These are phyloP conservation scores for Lachnellula subtilissima DNA, from an alignment of 2,329 filamentous ascomycete genomes.

Conservation along the genomic window DNA sequence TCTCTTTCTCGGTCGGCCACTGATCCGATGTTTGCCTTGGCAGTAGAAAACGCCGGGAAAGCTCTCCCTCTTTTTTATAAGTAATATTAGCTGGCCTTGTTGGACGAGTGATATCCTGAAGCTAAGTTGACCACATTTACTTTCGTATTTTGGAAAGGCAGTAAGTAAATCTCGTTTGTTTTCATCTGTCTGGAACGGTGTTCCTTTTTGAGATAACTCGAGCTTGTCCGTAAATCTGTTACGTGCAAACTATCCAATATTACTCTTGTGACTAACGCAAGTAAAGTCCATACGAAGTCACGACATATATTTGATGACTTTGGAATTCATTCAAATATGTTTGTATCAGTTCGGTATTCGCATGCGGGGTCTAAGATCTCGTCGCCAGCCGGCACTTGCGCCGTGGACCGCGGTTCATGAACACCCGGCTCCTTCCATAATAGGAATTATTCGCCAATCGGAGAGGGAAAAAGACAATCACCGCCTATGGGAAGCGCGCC, in stretches of 20 bases:
- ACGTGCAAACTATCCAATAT: neutral
- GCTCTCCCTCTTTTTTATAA: no score
- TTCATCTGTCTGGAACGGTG: neutral
- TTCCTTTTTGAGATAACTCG: neutral
- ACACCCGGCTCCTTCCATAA: constrained; percentile 11
- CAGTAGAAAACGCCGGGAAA: no score
- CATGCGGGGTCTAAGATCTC: constrained; percentile 1
- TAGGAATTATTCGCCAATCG: constrained; percentile 6
- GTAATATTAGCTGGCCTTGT: no score
- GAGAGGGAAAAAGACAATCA: constrained; percentile 8
- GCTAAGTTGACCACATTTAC: no score
- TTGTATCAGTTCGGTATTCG: constrained; percentile 9
- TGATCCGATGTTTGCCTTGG: no score
- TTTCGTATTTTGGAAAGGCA: neutral
- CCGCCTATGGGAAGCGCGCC: constrained; percentile 8
- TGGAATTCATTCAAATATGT: constrained; percentile 15
- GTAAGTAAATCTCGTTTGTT: neutral
- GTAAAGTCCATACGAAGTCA: constrained; percentile 8
- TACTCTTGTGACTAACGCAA: neutral
- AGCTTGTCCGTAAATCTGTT: constrained; percentile 11
- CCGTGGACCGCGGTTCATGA: constrained; percentile 11
- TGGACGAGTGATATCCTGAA: no score
- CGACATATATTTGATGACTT: constrained; percentile 13
- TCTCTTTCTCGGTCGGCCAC: no score
- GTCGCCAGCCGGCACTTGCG: constrained; percentile 3